phyloP scores from a whole-genome alignment of 2,329 filamentous ascomycete genomes.

The Aureobasidium lini region DNA sequence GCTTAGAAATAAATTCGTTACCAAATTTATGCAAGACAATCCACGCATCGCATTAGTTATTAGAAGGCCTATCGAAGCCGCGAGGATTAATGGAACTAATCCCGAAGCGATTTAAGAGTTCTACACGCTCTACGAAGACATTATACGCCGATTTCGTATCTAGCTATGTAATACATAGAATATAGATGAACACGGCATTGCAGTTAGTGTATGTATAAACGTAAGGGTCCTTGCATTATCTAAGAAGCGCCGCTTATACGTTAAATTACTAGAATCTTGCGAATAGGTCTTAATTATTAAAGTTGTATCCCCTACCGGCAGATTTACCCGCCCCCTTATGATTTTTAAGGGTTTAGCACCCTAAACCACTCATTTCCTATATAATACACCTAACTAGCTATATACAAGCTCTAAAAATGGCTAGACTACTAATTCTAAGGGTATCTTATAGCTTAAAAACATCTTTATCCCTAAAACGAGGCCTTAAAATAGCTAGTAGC shows the following conservation, averaged over 20 bases:
- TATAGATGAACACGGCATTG: slow-evolving; percentile 6
- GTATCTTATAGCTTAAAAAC: background rate
- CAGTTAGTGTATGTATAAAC: background rate
- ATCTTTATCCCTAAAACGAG: background rate
- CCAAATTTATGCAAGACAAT: background rate
- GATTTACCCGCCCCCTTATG: slow-evolving; percentile 1
- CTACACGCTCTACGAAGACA: background rate
- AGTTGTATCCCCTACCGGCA: background rate
- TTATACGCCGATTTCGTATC: background rate
- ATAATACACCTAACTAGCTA: background rate
- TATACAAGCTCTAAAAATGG: slow-evolving; percentile 1
- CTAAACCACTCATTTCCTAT: background rate
- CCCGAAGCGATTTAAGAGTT: background rate
- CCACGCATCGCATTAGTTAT: background rate
- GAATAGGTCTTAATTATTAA: slow-evolving; percentile 3
- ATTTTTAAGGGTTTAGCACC: slow-evolving; percentile 4
- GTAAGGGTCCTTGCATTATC: background rate
- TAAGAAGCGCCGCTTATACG: background rate
- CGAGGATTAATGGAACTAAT: background rate
- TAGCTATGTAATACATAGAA: background rate
- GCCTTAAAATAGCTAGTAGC: background rate
- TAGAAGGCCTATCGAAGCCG: background rate
- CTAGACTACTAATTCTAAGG: background rate
- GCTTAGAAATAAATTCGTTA: background rate
- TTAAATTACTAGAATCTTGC: slow-evolving; percentile 5